Evolutionary conservation across 1,284 basidiomycete genomes (phyloP).

Genomic region (Cryptococcus maquisensis): DNA sequence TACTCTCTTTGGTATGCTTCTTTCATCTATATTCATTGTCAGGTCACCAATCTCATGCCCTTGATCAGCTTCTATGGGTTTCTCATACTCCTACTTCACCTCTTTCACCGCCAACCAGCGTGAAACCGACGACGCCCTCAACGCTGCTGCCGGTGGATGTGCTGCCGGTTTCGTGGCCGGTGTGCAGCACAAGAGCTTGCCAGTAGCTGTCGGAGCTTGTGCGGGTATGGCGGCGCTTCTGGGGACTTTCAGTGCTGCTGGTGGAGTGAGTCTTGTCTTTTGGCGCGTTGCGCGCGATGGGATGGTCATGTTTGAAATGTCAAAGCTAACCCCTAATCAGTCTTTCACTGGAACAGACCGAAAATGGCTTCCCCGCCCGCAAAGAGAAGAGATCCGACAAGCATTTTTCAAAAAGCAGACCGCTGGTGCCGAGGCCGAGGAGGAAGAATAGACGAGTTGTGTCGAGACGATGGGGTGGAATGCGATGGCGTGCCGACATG

Average conservation of each 20-base stretch:
- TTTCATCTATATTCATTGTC: slow-evolving; percentile 3
- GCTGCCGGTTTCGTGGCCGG: slow-evolving; percentile 90
- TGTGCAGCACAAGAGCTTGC: slow-evolving; percentile 76
- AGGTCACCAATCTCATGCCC: slow-evolving; percentile 2
- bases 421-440: slow-evolving; percentile 7
- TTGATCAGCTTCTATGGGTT: slow-evolving; percentile 77
- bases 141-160: slow-evolving; percentile 82
- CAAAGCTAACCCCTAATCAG: slow-evolving; percentile 5
- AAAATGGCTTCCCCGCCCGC: slow-evolving; percentile 43
- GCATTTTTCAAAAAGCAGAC: slow-evolving; percentile 52
- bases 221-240: slow-evolving; percentile 72
- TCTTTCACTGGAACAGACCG: slow-evolving; percentile 41
- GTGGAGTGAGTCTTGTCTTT: slow-evolving; percentile 47
- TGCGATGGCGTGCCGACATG: neutral
- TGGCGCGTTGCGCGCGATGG: neutral
- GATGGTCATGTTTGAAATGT: neutral
- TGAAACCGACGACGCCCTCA: slow-evolving; percentile 74
- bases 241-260: slow-evolving; percentile 79
- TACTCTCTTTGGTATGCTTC: slow-evolving; percentile 68
- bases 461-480: no score
- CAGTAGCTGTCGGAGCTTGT: slow-evolving; percentile 76
- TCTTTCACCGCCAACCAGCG: slow-evolving; percentile 74
- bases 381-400: slow-evolving; percentile 49
- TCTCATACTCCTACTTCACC: slow-evolving; percentile 78
- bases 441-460: slow-evolving; percentile 6